Evolutionary conservation across 176 grass and related monocot genomes (phyloP).

Genomic region (Phoenix roebelenii): DNA sequence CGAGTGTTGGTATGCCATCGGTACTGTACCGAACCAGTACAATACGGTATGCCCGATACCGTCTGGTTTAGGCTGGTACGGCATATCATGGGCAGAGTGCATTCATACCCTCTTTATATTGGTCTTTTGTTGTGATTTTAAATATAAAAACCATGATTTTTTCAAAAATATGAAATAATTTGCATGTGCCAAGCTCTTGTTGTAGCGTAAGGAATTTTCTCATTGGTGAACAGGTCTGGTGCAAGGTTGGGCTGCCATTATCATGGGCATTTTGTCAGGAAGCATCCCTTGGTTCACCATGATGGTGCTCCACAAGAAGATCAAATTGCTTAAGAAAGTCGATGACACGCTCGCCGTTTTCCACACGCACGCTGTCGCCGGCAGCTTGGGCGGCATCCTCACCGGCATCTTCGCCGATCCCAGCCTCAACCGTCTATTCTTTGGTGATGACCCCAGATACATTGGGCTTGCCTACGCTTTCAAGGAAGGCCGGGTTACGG

Average conservation of each 20-base stretch:
- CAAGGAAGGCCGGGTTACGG: constrained; percentile 26
- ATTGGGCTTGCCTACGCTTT: constrained; percentile 55
- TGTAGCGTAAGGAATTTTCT: too few species aligned
- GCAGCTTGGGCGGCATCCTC: constrained; percentile 54
- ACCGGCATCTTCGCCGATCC: constrained; percentile 55
- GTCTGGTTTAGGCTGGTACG: too few species aligned
- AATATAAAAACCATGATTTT: too few species aligned
- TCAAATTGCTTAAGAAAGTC: constrained; percentile 30
- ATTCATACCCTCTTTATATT: too few species aligned
- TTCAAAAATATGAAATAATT: too few species aligned
- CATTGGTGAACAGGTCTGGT: constrained; percentile 33
- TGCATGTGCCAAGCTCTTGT: too few species aligned
- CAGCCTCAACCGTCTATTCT: constrained; percentile 47
- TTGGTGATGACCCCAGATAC: constrained; percentile 61
- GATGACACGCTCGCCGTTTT: constrained; percentile 80
- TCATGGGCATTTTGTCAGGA: constrained; percentile 53
- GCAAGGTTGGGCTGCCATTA: constrained; percentile 64
- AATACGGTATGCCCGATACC: too few species aligned
- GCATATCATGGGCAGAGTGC: too few species aligned
- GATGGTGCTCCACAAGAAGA: constrained; percentile 70
- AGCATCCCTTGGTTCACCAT: constrained; percentile 81
- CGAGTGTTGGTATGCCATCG: too few species aligned
- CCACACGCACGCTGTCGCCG: constrained; percentile 74
- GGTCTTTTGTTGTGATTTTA: too few species aligned
- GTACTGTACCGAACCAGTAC: too few species aligned